Evolutionary conservation across 495 filamentous ascomycete genomes (phyloP), one percentile per base, ranked within the genome.

Genomic region (Staphylotrichum tortipilum): DNA sequence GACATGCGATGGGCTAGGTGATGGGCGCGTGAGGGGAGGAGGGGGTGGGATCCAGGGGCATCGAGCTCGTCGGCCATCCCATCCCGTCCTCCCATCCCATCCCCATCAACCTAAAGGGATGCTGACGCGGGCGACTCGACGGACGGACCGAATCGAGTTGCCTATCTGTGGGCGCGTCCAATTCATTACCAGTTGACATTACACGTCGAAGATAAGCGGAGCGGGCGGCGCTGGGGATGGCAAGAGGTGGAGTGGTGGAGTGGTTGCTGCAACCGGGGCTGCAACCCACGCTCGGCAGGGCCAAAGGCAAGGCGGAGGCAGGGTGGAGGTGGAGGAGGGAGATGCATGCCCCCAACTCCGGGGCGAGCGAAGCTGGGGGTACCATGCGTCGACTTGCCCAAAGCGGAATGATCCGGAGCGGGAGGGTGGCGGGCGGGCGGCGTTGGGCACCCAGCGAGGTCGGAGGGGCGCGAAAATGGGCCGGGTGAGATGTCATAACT

Each of bases 391-490:
- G 15, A 45, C 24, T 33, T 51, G 49, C 49, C 49, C 9, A 21
- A 48, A 35, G 4, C 53, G 53, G 53, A 26, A 39, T 7, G 48
- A 34, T 30, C 36, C 53, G 53, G 53, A 55, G 48, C n/a, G n/a
- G n/a, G n/a, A n/a, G n/a, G n/a, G n/a, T n/a, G n/a, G n/a, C n/a
- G n/a, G n/a, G n/a, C n/a, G n/a, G n/a, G n/a, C n/a, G n/a, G n/a
- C n/a, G n/a, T n/a, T n/a, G n/a, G n/a, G n/a, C n/a, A n/a, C 41
- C 42, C 44, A 56, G 53, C 53, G 53, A 55, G 10, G 47, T 50
- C 53, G 53, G 53, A 55, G 53, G 9, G 7, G 22, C 28, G 44
- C 53, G 53, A 56, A 44, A 56, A 56, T 21, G 14, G 31, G 15
- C 39, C 53, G 53, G 53, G 39, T 37, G 31, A 43, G 14, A 10